Conservation (phyloP, 75 land plant genomes). For the Isoetes taiwanensis region DNA sequence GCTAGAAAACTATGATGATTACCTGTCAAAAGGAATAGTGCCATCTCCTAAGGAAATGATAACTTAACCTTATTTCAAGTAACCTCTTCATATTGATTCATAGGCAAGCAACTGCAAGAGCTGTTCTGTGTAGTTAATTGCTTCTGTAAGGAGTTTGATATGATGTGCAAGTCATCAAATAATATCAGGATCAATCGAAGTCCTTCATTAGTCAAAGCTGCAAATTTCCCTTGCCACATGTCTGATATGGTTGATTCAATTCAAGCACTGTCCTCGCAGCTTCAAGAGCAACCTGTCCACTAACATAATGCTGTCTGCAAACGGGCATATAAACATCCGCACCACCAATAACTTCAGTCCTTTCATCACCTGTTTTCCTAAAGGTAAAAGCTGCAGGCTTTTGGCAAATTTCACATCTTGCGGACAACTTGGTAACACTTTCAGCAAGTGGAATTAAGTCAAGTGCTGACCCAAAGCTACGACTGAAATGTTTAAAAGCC, state of each 20-base stretch:
- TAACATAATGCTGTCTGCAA: constrained; percentile 75
- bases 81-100: too few species aligned
- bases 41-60: too few species aligned
- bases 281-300: constrained; percentile 53
- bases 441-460: constrained; percentile 77
- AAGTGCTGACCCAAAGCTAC: constrained; percentile 75
- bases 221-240: too few species aligned
- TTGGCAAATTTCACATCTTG: constrained; percentile 77
- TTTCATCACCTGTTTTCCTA: constrained; percentile 56
- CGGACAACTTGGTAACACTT: constrained; percentile 63
- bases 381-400: constrained; percentile 65
- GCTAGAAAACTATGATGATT: too few species aligned
- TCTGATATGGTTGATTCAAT: constrained; percentile 34
- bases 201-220: too few species aligned
- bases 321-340: constrained; percentile 95
- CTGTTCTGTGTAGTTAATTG: too few species aligned
- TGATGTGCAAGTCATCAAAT: too few species aligned
- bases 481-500: constrained; percentile 34
- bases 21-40: too few species aligned
- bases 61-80: too few species aligned
- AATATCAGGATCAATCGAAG: too few species aligned
- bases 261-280: constrained; percentile 42
- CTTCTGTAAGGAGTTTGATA: too few species aligned
- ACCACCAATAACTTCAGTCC: constrained; percentile 78
- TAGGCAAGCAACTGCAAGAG: too few species aligned